Conservation (phyloP, 2,329 filamentous ascomycete species). For the Aspergillus arachidicola region DNA sequence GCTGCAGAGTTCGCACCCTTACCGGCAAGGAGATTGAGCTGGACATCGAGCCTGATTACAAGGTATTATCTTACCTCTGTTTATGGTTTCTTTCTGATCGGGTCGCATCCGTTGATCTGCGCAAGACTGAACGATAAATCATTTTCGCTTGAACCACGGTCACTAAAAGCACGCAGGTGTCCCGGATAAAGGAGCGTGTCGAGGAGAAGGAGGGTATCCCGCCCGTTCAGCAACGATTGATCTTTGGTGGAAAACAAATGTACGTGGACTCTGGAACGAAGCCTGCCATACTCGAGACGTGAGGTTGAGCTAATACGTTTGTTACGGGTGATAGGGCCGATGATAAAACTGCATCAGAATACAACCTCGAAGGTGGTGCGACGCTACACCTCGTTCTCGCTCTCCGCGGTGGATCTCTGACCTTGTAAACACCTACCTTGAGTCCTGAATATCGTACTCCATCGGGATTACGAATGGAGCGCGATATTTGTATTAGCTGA, state of each 20-base stretch:
- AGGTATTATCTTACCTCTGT: constrained; percentile 55
- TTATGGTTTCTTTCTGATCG: not conserved
- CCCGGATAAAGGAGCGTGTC: constrained; percentile 96
- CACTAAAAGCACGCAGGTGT: constrained; percentile 61
- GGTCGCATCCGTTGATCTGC: not conserved
- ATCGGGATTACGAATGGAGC: not conserved
- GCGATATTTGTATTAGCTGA: not conserved
- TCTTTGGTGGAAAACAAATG: constrained; percentile 98
- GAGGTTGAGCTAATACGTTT: not conserved
- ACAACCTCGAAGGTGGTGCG: constrained; percentile 85
- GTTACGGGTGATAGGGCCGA: constrained; percentile 68
- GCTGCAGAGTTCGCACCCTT: constrained; percentile 83
- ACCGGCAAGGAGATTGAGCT: constrained; percentile 99
- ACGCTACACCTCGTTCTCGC: constrained; percentile 95
- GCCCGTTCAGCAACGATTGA: constrained; percentile 92
- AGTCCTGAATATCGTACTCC: not conserved
- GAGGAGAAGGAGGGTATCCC: constrained; percentile 99
- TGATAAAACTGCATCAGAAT: constrained; percentile 89
- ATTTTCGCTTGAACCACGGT: not conserved
- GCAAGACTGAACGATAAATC: not conserved
- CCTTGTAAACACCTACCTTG: constrained; percentile 12
- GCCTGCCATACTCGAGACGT: not conserved
- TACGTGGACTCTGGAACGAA: constrained; percentile 49
- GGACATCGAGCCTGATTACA: constrained; percentile 92
- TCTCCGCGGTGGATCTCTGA: constrained; percentile 70